These are phyloP conservation scores for Magnusiomyces suaveolens DNA, from an alignment of 1,139 yeast genomes.

Conservation along the genomic window DNA sequence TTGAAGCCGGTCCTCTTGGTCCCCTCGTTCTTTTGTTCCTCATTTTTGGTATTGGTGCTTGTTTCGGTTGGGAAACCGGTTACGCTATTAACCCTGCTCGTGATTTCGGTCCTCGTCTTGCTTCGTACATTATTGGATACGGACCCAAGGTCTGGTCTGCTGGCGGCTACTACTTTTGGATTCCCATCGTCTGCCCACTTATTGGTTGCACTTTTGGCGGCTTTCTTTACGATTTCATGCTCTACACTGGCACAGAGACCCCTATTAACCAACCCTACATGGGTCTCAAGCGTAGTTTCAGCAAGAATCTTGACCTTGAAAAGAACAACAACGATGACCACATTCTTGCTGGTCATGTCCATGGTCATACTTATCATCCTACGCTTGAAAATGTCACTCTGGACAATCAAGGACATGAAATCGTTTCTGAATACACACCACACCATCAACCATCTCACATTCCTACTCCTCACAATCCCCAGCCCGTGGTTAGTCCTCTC, in stretches of 20 bases:
- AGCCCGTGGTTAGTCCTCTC: too few species aligned
- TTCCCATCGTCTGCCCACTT: constrained; percentile 40
- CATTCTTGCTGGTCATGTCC: constrained; percentile 12
- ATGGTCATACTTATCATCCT: constrained; percentile 13
- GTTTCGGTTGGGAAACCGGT: constrained; percentile 43
- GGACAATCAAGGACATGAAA: constrained; percentile 2
- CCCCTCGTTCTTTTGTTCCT: constrained; percentile 39
- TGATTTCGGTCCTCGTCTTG: constrained; percentile 45
- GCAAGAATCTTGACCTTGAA: background rate
- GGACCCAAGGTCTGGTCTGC: constrained; percentile 35
- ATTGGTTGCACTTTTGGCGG: constrained; percentile 40
- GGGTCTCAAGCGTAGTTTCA: constrained; percentile 14
- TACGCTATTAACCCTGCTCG: constrained; percentile 45
- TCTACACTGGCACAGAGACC: constrained; percentile 43
- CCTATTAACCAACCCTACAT: constrained; percentile 38
- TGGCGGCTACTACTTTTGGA: constrained; percentile 42
- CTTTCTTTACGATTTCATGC: constrained; percentile 38
- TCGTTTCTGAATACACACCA: constrained; percentile 10
- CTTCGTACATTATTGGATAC: constrained; percentile 39
- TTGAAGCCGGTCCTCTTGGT: constrained; percentile 38
- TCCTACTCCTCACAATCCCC: background rate
- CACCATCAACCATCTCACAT: background rate
- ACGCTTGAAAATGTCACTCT: constrained; percentile 5
- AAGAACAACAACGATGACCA: constrained; percentile 10
- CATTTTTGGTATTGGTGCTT: constrained; percentile 38